Base-by-base conservation (phyloP, 345 rosid species). In the Microthlaspi erraticum region DNA sequence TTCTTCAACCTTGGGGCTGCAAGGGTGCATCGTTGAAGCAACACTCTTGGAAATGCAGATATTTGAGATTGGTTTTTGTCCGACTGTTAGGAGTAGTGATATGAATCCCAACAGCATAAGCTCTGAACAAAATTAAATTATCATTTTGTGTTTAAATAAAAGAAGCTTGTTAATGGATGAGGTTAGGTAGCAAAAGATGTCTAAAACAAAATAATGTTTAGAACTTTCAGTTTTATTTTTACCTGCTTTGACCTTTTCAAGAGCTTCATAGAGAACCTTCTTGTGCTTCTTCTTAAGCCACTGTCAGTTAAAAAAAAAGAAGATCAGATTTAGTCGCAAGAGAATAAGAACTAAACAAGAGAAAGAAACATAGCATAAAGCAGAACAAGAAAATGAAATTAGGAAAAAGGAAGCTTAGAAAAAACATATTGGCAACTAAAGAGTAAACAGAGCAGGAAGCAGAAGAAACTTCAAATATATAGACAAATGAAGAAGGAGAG, bases 201-300 rank as follows among this genome's bases (percentile, higher is more conserved):
- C 10, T 18, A n/a, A n/a, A n/a, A n/a, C n/a, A n/a, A n/a, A n/a
- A n/a, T n/a, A n/a, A n/a, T n/a, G n/a, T n/a, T n/a, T n/a, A 19
- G 14, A 54, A 13, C 7, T 23, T 14, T 52, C 39, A 31, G 10
- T 36, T 49, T 55, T 7, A 86, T n/a, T n/a, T n/a, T n/a, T n/a
- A n/a, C 96, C 98, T 77, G 92, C 82, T 86, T 89, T 89, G 76
- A 89, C 75, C 82, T 89, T 92, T 78, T 86, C 88, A n/a, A 92
- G 87, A 78, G 91, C 90, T 68, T 83, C 87, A 71, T 85, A 58
- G 5, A 92, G 89, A 20, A 88, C 81, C 59, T 44, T 88, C 78
- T 80, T 85, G 72, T 77, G 82, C 72, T 72, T 85, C 78, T 66
- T 72, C 17, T 61, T 74, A 36, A 92, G 80, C 79, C 89, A 83